These are phyloP conservation scores for Hippophae gyantsensis DNA, from an alignment of 306 rosid genomes.

Conservation along the genomic window DNA sequence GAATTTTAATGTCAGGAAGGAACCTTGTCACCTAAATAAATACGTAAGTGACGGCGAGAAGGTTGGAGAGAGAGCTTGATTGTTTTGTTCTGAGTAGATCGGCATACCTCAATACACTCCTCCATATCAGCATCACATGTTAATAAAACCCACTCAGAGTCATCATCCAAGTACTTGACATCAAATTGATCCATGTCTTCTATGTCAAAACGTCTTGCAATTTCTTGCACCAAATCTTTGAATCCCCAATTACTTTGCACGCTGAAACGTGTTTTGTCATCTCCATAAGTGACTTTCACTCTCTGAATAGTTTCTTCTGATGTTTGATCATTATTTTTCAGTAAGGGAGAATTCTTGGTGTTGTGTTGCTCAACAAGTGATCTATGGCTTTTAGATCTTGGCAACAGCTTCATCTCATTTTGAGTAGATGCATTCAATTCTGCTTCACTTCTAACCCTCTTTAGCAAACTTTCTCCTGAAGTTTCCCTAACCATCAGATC, in stretches of 20 bases:
- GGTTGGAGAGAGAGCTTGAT: constrained; percentile 63
- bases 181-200: constrained; percentile 49
- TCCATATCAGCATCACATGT: constrained; percentile 87
- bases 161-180: constrained; percentile 89
- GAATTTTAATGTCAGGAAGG: constrained; percentile 18
- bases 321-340: constrained; percentile 11
- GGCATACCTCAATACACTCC: constrained; percentile 79
- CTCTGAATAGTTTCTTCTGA: constrained; percentile 28
- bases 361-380: constrained; percentile 34
- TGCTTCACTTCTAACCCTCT: constrained; percentile 70
- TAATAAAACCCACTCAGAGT: constrained; percentile 77
- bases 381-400: constrained; percentile 61
- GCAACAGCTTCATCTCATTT: constrained; percentile 28
- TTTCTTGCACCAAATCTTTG: constrained; percentile 49
- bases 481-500: constrained; percentile 35
- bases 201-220: constrained; percentile 48
- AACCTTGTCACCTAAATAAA: constrained; percentile 1
- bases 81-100: constrained; percentile 36
- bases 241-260: constrained; percentile 43
- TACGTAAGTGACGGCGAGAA: constrained; percentile 21
- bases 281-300: constrained; percentile 67
- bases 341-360: constrained; percentile 9
- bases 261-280: constrained; percentile 70
- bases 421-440: constrained; percentile 33
- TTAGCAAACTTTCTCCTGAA: constrained; percentile 26